Base-by-base conservation (phyloP, 805 yeast genomes). In the Blastobotrys attinorum region DNA sequence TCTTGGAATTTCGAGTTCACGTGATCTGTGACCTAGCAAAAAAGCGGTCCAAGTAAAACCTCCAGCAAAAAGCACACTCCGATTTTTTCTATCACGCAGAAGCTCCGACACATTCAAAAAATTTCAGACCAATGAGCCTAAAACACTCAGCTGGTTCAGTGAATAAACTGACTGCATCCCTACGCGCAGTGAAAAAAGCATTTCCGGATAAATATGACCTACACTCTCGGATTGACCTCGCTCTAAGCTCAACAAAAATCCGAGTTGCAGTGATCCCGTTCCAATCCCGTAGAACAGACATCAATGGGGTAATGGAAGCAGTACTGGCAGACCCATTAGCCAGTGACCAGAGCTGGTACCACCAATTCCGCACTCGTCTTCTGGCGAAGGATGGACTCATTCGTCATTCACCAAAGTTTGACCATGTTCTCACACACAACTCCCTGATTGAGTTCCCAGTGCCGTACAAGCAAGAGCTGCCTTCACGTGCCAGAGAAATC, bases 271-370 rank as follows among this genome's bases (percentile, higher is more conserved):
- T 63, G 3, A 48, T 63, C 3, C 64, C 66, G 11, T 50, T 42
- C 22, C 43, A 41, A 2, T 39, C 48, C 31, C 45, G 52, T 11
- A 55, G 64, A 2, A 39, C 45, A 11, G 53, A 48, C 5, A 47
- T 52, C 35, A 48, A 52, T 31, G 37, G 49, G 5, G 50, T 61
- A 5, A 54, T 62, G 23, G 60, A 61, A 21, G 52, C 58, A 18
- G 44, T 61, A 17, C 49, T 63, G 22, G 56, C 58, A 3, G 67
- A 63, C 31, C 67, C 67, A 6, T 47, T 63, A 10, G 61, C 59
- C 11, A 49, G 55, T 13, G 57, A 59, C 32, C 52, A 49, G 25
- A 31, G 37, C 15, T 63, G 67, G 67, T 51, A 47, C 42, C 45
- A 49, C 18, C 50, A 52, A 3, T 47, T 62, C 22, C 46, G 42